These are phyloP conservation scores for Actinomortierella wolfii DNA, from an alignment of 371 early-diverging fungal species.

Conservation along the genomic window DNA sequence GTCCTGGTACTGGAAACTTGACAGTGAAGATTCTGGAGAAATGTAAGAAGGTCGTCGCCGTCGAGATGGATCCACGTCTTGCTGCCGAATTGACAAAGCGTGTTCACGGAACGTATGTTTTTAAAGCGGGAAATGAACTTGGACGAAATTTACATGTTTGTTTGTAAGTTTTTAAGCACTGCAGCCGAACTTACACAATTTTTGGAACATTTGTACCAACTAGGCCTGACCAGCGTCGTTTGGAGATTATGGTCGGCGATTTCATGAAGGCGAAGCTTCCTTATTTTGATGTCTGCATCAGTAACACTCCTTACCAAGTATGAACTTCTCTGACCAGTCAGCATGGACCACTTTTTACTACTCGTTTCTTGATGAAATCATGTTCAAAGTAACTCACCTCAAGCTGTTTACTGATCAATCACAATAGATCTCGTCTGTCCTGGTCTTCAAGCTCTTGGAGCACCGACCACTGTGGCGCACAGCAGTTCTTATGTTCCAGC, in stretches of 20 bases:
- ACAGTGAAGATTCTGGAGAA: conserved; percentile 95
- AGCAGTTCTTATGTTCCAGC: conserved; percentile 99
- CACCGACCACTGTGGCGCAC: conserved; percentile 94
- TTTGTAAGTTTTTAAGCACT: too few species aligned
- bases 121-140: neutral
- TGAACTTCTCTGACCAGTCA: too few species aligned
- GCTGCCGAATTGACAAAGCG: conserved; percentile 98
- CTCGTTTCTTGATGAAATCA: too few species aligned
- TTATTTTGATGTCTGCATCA: conserved; percentile 98
- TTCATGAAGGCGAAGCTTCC: conserved; percentile 97
- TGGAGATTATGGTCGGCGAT: conserved; percentile 97
- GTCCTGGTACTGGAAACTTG: conserved; percentile 99
- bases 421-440: conserved; percentile 89
- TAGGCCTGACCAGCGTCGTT: conserved; percentile 82
- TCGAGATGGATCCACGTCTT: conserved; percentile 97
- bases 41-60: conserved; percentile 94
- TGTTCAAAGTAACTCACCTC: too few species aligned
- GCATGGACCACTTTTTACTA: too few species aligned
- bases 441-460: conserved; percentile 96
- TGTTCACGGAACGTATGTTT: conserved; percentile 90
- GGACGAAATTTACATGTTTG: neutral
- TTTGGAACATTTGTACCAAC: neutral
- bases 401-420: neutral
- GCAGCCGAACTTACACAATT: too few species aligned
- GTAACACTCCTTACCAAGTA: conserved; percentile 99